Evolutionary conservation across 441 rosid species (phyloP).

Genomic region (Syzygium syzygioides): DNA sequence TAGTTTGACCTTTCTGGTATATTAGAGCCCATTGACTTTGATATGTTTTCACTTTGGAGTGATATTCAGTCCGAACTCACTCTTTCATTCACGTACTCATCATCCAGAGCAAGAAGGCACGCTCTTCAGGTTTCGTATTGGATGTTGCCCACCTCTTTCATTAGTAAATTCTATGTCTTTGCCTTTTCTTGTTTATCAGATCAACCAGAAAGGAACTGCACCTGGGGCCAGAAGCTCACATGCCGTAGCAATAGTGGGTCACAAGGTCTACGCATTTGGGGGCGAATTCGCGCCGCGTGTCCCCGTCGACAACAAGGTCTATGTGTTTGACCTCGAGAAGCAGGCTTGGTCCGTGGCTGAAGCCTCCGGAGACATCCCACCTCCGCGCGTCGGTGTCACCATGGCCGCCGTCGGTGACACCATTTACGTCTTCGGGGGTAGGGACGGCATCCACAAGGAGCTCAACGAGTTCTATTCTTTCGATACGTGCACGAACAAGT

Average conservation of each 20-base stretch:
- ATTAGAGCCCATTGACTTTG: background rate
- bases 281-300: conserved; percentile 83
- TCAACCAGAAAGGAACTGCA: conserved; percentile 66
- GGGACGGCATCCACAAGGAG: conserved; percentile 60
- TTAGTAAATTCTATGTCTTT: background rate
- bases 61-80: background rate
- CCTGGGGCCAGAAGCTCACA: conserved; percentile 99
- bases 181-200: conserved; percentile 28
- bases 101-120: background rate
- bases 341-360: conserved; percentile 54
- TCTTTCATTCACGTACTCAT: background rate
- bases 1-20: background rate
- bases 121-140: background rate
- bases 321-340: conserved; percentile 57
- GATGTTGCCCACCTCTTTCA: background rate
- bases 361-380: conserved; percentile 68
- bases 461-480: conserved; percentile 71
- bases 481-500: conserved; percentile 44
- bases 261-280: conserved; percentile 70
- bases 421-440: conserved; percentile 78
- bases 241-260: conserved; percentile 62
- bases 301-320: conserved; percentile 76
- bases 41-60: background rate
- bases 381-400: conserved; percentile 84
- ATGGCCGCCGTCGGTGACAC: conserved; percentile 58